Base-by-base conservation (phyloP, 2,329 filamentous ascomycete species). In the Clarireedia homoeocarpa region DNA sequence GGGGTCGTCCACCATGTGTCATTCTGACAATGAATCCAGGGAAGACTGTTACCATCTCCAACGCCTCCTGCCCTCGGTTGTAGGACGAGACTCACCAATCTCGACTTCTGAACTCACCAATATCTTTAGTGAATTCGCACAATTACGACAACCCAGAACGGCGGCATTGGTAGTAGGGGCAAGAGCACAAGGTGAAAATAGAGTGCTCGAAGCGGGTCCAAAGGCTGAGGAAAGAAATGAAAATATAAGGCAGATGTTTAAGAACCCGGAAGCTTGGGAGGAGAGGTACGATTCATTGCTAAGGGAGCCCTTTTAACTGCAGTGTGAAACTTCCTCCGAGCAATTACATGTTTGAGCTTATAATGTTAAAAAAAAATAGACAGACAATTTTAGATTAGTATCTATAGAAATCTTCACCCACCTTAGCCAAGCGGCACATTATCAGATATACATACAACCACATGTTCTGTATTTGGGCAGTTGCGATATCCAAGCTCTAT, bases 161-260 rank as follows among this genome's bases (percentile, higher is more conserved):
- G 49, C 55, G 5, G 20, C 45, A 1, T 26, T 53, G n/a, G 55
- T 56, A 10, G 44, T 34, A 15, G 44, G 36, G 4, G 55, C 55
- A 47, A 40, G 55, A 40, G 55, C 55, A 39, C 55, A 56, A 36
- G 55, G 55, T 14, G 55, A 56, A 17, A 4, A 40, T n/a, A 48
- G 55, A 36, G 55, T 56, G n/a, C 34, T 38, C 6, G 20, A 46
- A 7, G 27, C 23, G 7, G 55, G 52, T 6, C 27, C 34, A 15
- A 47, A 34, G 1, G 34, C 52, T 20, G 53, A 55, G 26, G 47
- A 27, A 6, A 50, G 53, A 6, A 55, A 55, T 26, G 46, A 55
- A n/a, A 42, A 10, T 6, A 17, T 55, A 38, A 55, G 53, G 49
- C 30, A 34, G 24, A 51, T n/a, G 17, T 34, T 24, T 51, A 38